Percentiles rank a stretch among this genome's conserved stretches.
Evolutionary conservation across 1,284 basidiomycete genomes (phyloP).

Genomic region (Dichomitus squalens): DNA sequence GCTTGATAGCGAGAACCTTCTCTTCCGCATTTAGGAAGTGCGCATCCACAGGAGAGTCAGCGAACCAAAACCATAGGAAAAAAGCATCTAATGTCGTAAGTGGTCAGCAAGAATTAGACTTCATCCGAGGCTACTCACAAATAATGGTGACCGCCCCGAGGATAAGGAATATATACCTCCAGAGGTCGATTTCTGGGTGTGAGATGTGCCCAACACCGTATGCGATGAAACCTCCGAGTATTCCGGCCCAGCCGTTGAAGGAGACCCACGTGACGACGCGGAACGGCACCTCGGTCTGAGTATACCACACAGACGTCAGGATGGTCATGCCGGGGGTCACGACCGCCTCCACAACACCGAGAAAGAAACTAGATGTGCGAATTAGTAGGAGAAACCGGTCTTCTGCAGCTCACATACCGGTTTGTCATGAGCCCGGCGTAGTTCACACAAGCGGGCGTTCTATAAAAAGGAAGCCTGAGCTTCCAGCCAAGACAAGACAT

Average conservation of each 20-base stretch:
- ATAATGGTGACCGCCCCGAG: constrained; percentile 21
- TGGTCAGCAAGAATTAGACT: too few species aligned
- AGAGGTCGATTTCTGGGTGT: constrained; percentile 18
- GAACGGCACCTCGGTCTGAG: constrained; percentile 25
- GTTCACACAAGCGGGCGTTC: constrained; percentile 21
- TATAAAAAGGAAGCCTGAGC: not conserved
- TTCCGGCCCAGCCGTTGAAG: constrained; percentile 27
- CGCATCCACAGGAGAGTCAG: constrained; percentile 69
- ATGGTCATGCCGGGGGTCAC: constrained; percentile 25
- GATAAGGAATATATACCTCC: constrained; percentile 28
- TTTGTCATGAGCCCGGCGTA: constrained; percentile 21
- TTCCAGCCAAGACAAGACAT: too few species aligned
- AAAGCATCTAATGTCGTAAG: too few species aligned
- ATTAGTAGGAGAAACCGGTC: too few species aligned
- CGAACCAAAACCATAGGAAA: constrained; percentile 55
- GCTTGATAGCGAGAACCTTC: constrained; percentile 60
- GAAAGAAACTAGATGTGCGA: constrained; percentile 27
- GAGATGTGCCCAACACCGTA: constrained; percentile 23
- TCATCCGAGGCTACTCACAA: constrained; percentile 20
- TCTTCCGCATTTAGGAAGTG: constrained; percentile 69
- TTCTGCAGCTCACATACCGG: too few species aligned
- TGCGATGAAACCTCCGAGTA: constrained; percentile 25
- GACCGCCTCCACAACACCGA: constrained; percentile 24
- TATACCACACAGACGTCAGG: constrained; percentile 26
- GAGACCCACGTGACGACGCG: constrained; percentile 26